These are phyloP conservation scores for Turnera subulata DNA, from an alignment of 345 rosid genomes.

Conservation along the genomic window DNA sequence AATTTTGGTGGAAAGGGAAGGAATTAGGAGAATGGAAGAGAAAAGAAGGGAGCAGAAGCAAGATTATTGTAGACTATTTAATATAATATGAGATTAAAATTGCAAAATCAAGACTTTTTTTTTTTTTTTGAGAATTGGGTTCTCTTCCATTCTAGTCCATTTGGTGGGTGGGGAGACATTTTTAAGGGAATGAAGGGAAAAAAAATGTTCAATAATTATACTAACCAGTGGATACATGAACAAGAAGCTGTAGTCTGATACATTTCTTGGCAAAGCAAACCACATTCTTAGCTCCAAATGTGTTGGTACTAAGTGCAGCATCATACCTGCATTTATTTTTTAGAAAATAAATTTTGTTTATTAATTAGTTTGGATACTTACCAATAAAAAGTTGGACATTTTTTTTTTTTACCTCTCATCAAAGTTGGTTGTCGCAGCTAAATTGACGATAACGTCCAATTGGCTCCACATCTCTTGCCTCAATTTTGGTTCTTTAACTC, in stretches of 20 bases:
- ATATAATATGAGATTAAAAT: too few species aligned
- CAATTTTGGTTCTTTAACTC: conserved; percentile 14
- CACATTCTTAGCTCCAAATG: conserved; percentile 52
- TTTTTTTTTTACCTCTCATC: conserved; percentile 43
- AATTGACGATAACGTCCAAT: conserved; percentile 29
- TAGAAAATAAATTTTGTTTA: too few species aligned
- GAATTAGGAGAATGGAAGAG: not conserved
- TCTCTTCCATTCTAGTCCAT: too few species aligned
- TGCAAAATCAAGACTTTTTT: too few species aligned
- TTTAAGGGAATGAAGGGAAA: too few species aligned
- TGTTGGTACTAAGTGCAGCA: conserved; percentile 47
- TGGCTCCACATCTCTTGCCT: conserved; percentile 25
- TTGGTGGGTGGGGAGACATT: too few species aligned
- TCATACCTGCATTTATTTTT: conserved; percentile 30
- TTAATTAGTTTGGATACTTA: too few species aligned
- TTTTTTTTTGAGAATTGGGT: too few species aligned
- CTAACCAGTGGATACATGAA: conserved; percentile 43
- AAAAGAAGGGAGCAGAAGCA: too few species aligned
- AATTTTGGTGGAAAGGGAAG: not conserved
- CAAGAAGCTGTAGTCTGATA: conserved; percentile 36
- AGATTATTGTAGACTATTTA: too few species aligned
- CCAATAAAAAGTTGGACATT: too few species aligned
- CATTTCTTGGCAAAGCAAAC: conserved; percentile 52
- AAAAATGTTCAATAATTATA: not conserved
- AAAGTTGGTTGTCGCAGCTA: conserved; percentile 42